Base-by-base conservation (phyloP, 2,329 filamentous ascomycete species). In the Nakataea oryzae region DNA sequence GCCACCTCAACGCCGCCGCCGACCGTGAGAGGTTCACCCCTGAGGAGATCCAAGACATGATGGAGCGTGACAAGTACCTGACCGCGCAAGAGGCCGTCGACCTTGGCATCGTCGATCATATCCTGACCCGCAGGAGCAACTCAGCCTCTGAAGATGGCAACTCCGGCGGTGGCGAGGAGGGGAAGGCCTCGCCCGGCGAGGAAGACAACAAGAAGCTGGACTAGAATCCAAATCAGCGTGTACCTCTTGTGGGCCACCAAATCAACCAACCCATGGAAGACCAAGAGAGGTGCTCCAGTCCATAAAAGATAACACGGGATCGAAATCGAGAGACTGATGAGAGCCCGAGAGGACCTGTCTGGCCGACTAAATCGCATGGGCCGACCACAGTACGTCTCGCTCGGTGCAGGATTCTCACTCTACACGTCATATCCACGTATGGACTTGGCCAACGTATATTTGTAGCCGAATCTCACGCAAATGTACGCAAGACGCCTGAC, bases 61-160 rank as follows among this genome's bases (percentile, higher is more conserved):
- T 99, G 93, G 95, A 99, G 79, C 81, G 95, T 63, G 95, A 99
- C 74, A 95, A 95, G 71, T 97, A 97, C 69, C 83, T 99, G 82
- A 89, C 88, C 62, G 92, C 93, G 0, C 79, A 91, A 57, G 93
- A 99, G 78, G 95, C 95, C 11, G 79, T 91, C 69, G 91, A 96
- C 60, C 83, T 96, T 74, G 95, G 95, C 0, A 90, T 99, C 68
- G 86, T 99, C 65, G 95, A 99, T 73, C 87, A 93, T 76, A 93
- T 99, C 64, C 72, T 99, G 68, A 81, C 86, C 58, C 82, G 82
- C 76, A 81, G 90, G 68, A 24, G n/a, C 26, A 34, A 59, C 27
- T 41, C 58, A 7, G 24, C 14, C 24, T 41, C 41, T 4, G 26
- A 77, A 78, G 28, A 77, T 77, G 26, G 73, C 34, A 75, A 78